A percentile compares a stretch with the other conserved stretches of the same genome.
These are phyloP conservation scores for Nakazawaea laoshanensis DNA, from an alignment of 805 yeast species.

Conservation along the genomic window DNA sequence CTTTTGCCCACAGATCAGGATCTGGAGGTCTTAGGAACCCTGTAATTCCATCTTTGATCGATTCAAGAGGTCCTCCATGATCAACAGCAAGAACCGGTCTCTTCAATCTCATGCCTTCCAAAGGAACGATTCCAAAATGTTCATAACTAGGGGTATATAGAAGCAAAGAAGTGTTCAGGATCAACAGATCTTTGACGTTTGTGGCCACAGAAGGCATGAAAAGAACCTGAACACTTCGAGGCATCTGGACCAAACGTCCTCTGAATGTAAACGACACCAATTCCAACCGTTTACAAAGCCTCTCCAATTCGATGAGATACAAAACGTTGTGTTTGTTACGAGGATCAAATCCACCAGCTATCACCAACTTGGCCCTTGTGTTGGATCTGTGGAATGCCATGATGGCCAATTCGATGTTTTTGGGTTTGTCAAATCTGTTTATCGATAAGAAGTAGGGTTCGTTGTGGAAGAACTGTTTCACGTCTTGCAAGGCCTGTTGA, in stretches of 20 bases:
- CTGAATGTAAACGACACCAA: conserved; percentile 38
- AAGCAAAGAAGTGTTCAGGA: conserved; percentile 49
- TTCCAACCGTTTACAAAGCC: conserved; percentile 33
- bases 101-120: conserved; percentile 84
- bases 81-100: conserved; percentile 81
- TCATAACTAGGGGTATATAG: conserved; percentile 87
- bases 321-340: conserved; percentile 68
- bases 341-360: conserved; percentile 90
- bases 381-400: conserved; percentile 42
- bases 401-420: conserved; percentile 74
- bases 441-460: conserved; percentile 55
- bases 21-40: conserved; percentile 53
- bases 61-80: conserved; percentile 91
- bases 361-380: conserved; percentile 40
- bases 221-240: conserved; percentile 35
- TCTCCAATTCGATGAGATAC: conserved; percentile 54
- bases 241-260: conserved; percentile 24
- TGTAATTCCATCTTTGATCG: conserved; percentile 50
- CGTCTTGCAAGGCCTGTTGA: conserved; percentile 22
- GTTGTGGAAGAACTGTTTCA: conserved; percentile 25
- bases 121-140: conserved; percentile 96
- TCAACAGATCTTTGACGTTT: conserved; percentile 50
- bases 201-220: conserved; percentile 80
- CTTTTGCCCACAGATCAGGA: conserved; percentile 45
- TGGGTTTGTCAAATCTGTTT: conserved; percentile 84